These are phyloP conservation scores for Mitragyna speciosa DNA, from an alignment of 257 asterid genomes.

Conservation along the genomic window DNA sequence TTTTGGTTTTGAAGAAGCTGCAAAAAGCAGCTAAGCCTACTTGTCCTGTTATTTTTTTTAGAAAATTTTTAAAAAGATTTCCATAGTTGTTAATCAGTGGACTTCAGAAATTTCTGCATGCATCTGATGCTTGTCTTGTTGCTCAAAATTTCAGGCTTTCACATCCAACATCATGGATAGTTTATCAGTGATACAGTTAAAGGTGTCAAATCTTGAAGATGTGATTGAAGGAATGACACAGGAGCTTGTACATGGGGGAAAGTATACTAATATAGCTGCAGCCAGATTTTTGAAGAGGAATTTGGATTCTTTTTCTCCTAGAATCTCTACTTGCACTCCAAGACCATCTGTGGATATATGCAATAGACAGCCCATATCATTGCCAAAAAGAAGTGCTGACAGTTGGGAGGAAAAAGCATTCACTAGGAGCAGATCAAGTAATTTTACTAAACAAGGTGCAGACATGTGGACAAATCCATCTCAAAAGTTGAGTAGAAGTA, in stretches of 20 bases:
- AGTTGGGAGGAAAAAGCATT: slow-evolving; percentile 48
- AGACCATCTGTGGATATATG: slow-evolving; percentile 63
- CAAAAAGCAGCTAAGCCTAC: slow-evolving; percentile 2
- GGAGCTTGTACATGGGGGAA: slow-evolving; percentile 54
- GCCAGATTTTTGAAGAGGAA: slow-evolving; percentile 53
- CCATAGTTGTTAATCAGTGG: neutral
- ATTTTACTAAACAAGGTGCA: slow-evolving; percentile 45
- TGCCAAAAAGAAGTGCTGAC: slow-evolving; percentile 47
- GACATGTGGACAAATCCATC: slow-evolving; percentile 57
- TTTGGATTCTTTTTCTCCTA: slow-evolving; percentile 64
- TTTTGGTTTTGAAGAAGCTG: slow-evolving; percentile 5
- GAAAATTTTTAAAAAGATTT: neutral
- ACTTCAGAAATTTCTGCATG: neutral
- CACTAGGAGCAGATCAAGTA: slow-evolving; percentile 51
- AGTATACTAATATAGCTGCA: slow-evolving; percentile 46
- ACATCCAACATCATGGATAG: slow-evolving; percentile 64
- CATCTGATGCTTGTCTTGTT: neutral
- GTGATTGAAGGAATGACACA: slow-evolving; percentile 72
- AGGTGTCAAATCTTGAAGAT: slow-evolving; percentile 80
- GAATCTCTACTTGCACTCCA: slow-evolving; percentile 73
- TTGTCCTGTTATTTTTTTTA: neutral
- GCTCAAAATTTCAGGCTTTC: slow-evolving; percentile 47
- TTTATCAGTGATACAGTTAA: slow-evolving; percentile 70
- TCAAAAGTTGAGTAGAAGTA: slow-evolving; percentile 45
- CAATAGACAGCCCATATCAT: slow-evolving; percentile 45